Base-by-base conservation (phyloP, 768 basidiomycete genomes). In the Tylopilus plumbeoviolaceoides region DNA sequence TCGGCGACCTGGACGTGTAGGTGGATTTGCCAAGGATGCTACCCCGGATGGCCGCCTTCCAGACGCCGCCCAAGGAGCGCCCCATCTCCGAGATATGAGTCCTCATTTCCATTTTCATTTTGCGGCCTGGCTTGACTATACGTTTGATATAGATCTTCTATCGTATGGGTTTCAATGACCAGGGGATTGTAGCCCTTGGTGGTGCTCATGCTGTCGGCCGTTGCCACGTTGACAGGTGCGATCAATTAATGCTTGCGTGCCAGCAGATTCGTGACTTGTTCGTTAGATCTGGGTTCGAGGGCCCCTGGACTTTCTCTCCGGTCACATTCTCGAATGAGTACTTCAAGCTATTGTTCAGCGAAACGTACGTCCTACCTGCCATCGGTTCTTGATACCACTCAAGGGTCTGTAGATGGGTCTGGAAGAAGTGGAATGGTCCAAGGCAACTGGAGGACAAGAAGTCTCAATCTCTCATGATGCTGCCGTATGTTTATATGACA, bases 201-300 rank as follows among this genome's bases (percentile, higher is more conserved):
- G 95, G 95, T 57, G 94, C 91, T 35, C 95, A 99, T 65, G 94
- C 93, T 53, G 84, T 99, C 42, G 95, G 95, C 21, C 90, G 95
- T 67, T 95, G 93, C 79, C 95, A 99, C n/a, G n/a, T n/a, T n/a
- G n/a, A n/a, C n/a, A n/a, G n/a, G n/a, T n/a, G n/a, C n/a, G n/a
- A n/a, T n/a, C n/a, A n/a, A n/a, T n/a, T n/a, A n/a, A n/a, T n/a
- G n/a, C n/a, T n/a, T n/a, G n/a, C n/a, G n/a, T n/a, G n/a, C n/a
- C n/a, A n/a, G n/a, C n/a, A n/a, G n/a, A n/a, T n/a, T n/a, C n/a
- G n/a, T n/a, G n/a, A n/a, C n/a, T n/a, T n/a, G n/a, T n/a, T n/a
- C n/a, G n/a, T n/a, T n/a, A n/a, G n/a, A n/a, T n/a, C n/a, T n/a
- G n/a, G n/a, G n/a, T n/a, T n/a, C n/a, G n/a, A n/a, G n/a, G n/a